Evolutionary conservation across 208 protist species (phyloP), one percentile per base, ranked within the genome.

Genomic region (Leishmania tarentolae): DNA sequence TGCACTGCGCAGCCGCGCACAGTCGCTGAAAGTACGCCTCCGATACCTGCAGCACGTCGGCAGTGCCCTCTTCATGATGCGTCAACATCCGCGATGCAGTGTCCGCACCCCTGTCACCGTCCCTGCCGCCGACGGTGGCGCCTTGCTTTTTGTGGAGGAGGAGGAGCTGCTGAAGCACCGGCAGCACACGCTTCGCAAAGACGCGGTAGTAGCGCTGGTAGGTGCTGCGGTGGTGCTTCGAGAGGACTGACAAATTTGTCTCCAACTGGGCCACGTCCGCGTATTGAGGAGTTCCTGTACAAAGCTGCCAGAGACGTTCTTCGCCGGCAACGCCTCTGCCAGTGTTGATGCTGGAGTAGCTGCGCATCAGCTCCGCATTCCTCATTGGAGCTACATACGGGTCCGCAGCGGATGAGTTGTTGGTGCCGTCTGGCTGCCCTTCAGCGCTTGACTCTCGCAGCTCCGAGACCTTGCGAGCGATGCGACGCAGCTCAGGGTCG

Each of bases 231-330:
- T 87, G 86, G 0, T 90, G 83, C 75, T 93, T 95, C 24, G 83
- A 84, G 21, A 93, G 68, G 17, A 93, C 90, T n/a, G 84, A 92
- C 37, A 91, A 57, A 70, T 95, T 95, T 24, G 92, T 92, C 28
- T 93, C 83, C 70, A 95, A 82, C 37, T 82, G 78, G 24, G 88
- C 89, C 19, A 86, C 63, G 50, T 92, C 88, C 57, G 73, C 76
- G 78, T 91, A 95, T 31, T 53, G 76, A 19, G 90, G 90, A 21
- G 28, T 37, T 71, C 78, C 82, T 21, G 85, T 76, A 53, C 9
- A 63, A 52, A 85, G 63, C 37, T 72, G 70, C 57, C 44, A 35
- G 44, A 42, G 11, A 44, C 31, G 47, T 2, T 35, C 71, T n/a
- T 61, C 50, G 17, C 17, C 47, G 35, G 47, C 47, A 53, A 15